Evolutionary conservation across 2,329 filamentous ascomycete genomes (phyloP).

Genomic region (Fusarium tjaetaba): DNA sequence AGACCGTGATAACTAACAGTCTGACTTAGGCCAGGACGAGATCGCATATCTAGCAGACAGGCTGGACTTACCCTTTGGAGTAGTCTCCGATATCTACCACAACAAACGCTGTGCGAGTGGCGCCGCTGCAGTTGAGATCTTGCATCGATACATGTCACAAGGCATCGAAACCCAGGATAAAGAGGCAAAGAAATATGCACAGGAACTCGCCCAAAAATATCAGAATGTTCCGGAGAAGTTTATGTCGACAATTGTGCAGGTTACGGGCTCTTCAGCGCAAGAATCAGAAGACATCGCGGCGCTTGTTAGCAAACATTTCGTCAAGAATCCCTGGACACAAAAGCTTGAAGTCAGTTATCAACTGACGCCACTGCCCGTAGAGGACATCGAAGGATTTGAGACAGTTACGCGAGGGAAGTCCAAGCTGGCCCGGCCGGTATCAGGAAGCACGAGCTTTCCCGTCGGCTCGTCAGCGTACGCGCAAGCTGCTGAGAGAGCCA

Average conservation of each 20-base stretch:
- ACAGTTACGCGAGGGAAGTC: conserved; percentile 23
- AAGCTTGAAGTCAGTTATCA: conserved; percentile 53
- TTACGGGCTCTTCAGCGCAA: conserved; percentile 48
- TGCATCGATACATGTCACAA: conserved; percentile 55
- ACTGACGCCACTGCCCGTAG: conserved; percentile 49
- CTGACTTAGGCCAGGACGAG: conserved; percentile 49
- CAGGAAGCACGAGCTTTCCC: not conserved
- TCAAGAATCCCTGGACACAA: conserved; percentile 51
- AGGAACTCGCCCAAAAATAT: conserved; percentile 51
- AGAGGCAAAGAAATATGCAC: conserved; percentile 44
- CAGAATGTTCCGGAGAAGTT: conserved; percentile 56
- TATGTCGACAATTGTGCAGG: conserved; percentile 54
- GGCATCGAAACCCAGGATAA: conserved; percentile 48
- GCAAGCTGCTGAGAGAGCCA: conserved; percentile 44
- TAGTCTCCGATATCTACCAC: conserved; percentile 54
- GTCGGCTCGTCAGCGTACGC: conserved; percentile 32
- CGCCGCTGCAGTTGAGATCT: conserved; percentile 53
- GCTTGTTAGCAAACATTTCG: conserved; percentile 55
- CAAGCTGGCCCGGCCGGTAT: conserved; percentile 8
- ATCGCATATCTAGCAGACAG: conserved; percentile 57
- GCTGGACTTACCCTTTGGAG: conserved; percentile 53
- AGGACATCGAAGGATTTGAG: conserved; percentile 46
- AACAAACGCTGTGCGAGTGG: conserved; percentile 52
- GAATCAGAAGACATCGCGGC: conserved; percentile 54
- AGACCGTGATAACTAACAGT: not conserved